phyloP scores from a whole-genome alignment of 345 rosid genomes.

The Acer yangbiense region DNA sequence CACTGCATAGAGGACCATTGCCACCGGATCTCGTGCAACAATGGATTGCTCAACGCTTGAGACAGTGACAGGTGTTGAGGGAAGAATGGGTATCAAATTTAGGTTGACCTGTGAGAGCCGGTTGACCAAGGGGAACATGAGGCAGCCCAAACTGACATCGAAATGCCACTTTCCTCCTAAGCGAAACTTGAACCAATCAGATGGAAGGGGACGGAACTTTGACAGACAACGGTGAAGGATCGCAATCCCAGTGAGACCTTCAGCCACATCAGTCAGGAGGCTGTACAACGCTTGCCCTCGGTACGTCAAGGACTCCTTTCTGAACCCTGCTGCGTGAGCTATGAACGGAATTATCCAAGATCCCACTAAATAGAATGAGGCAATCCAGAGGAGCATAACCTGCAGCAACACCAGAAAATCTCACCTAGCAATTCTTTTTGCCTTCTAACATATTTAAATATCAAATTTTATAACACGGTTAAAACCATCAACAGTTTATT shows the following conservation, averaged over 20 bases:
- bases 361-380: constrained; percentile 55
- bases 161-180: constrained; percentile 50
- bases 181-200: constrained; percentile 48
- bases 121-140: constrained; percentile 53
- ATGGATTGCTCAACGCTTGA: constrained; percentile 57
- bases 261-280: constrained; percentile 53
- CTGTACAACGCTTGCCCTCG: constrained; percentile 55
- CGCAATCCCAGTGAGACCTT: constrained; percentile 51
- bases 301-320: constrained; percentile 49
- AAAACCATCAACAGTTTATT: neutral
- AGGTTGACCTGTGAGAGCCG: constrained; percentile 51
- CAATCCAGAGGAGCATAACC: constrained; percentile 57
- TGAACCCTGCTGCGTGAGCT: constrained; percentile 45
- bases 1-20: constrained; percentile 53
- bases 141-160: constrained; percentile 54
- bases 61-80: constrained; percentile 44
- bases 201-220: constrained; percentile 46
- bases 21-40: constrained; percentile 49
- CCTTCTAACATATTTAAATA: neutral
- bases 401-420: constrained; percentile 32
- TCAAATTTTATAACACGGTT: neutral
- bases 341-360: constrained; percentile 56
- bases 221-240: constrained; percentile 47
- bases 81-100: constrained; percentile 47
- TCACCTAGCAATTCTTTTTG: neutral